These are phyloP conservation scores for Yamadazyma sp. DNA, from an alignment of 805 yeast species.

Conservation along the genomic window DNA sequence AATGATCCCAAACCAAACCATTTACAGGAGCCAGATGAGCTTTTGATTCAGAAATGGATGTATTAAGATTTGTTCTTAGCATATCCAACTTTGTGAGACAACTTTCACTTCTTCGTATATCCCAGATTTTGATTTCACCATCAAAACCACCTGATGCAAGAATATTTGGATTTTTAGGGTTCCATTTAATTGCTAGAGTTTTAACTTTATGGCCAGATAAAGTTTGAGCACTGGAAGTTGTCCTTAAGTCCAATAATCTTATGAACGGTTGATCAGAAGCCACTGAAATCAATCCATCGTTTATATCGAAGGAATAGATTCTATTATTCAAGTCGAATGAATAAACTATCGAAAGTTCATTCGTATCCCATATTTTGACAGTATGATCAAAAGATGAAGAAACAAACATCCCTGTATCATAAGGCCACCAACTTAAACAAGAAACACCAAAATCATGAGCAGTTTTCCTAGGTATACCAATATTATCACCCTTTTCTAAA, in stretches of 20 bases:
- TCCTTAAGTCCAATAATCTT: conserved; percentile 68
- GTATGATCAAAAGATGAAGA: conserved; percentile 77
- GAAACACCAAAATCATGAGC: conserved; percentile 74
- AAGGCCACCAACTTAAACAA: conserved; percentile 81
- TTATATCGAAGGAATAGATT: conserved; percentile 64
- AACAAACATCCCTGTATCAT: conserved; percentile 81
- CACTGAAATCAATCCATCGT: conserved; percentile 61
- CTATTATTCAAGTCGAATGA: conserved; percentile 58
- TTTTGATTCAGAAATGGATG: conserved; percentile 27
- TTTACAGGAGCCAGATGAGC: conserved; percentile 81
- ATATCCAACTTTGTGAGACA: conserved; percentile 65
- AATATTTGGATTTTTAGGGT: conserved; percentile 57
- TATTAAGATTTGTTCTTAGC: conserved; percentile 34
- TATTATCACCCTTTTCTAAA: conserved; percentile 36
- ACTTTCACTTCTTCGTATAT: conserved; percentile 64
- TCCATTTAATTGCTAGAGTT: conserved; percentile 67
- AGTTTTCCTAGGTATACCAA: conserved; percentile 31
- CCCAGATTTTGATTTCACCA: conserved; percentile 85
- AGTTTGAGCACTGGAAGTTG: conserved; percentile 71
- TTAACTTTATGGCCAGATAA: conserved; percentile 59
- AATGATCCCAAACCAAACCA: conserved; percentile 70
- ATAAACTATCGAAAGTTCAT: conserved; percentile 61
- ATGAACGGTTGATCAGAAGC: conserved; percentile 70
- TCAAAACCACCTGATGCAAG: conserved; percentile 79
- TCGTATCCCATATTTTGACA: conserved; percentile 80